A percentile compares a stretch with the other conserved stretches of the same genome.
Evolutionary conservation across 805 yeast species (phyloP).

Genomic region (Sugiyamaella lignohabitans): DNA sequence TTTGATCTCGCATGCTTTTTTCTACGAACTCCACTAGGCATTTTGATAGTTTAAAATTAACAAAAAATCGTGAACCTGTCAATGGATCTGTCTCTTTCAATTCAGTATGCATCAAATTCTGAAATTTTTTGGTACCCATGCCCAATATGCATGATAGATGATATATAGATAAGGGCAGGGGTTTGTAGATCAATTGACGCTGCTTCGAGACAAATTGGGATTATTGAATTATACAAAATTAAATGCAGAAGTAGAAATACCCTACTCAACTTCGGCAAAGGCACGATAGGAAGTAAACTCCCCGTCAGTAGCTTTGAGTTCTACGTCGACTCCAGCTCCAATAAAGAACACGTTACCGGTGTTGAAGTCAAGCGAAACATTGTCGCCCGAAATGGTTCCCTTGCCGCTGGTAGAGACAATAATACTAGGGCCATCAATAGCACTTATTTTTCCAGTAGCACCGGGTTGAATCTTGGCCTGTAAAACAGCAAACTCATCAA

Average conservation of each 20-base stretch:
- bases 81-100: background rate
- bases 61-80: background rate
- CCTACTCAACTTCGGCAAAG: conserved; percentile 32
- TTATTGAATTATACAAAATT: too few species aligned
- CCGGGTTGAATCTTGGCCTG: conserved; percentile 54
- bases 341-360: conserved; percentile 80
- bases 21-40: conserved; percentile 59
- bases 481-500: conserved; percentile 91
- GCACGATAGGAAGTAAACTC: conserved; percentile 82
- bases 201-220: too few species aligned
- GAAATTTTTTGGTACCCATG: background rate
- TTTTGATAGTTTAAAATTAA: conserved; percentile 13
- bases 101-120: background rate
- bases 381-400: conserved; percentile 47
- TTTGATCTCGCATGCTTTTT: conserved; percentile 76
- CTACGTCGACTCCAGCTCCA: conserved; percentile 67
- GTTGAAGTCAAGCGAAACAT: conserved; percentile 40
- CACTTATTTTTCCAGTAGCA: conserved; percentile 47
- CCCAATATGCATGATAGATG: background rate
- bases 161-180: background rate
- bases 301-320: conserved; percentile 34
- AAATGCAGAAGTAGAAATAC: too few species aligned
- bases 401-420: conserved; percentile 75
- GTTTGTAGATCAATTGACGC: background rate
- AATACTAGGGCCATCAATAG: conserved; percentile 80